Evolutionary conservation across 2,329 filamentous ascomycete genomes (phyloP).

Genomic region (Epichloe gansuensis): DNA sequence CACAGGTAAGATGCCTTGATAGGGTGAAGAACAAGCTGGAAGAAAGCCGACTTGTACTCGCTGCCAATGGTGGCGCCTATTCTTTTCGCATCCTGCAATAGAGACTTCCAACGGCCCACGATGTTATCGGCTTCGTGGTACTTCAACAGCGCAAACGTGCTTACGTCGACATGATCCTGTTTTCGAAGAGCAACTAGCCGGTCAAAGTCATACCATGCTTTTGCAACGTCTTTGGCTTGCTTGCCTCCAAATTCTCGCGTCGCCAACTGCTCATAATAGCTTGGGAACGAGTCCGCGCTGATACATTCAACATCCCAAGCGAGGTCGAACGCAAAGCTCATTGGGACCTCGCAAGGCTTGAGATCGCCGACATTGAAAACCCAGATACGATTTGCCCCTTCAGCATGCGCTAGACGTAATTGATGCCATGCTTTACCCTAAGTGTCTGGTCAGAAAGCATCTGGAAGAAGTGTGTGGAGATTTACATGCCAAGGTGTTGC

Average conservation of each 20-base stretch:
- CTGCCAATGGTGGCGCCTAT: slow-evolving; percentile 30
- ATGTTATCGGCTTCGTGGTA: slow-evolving; percentile 46
- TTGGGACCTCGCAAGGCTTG: slow-evolving; percentile 43
- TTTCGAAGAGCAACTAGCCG: slow-evolving; percentile 38
- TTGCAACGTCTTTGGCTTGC: slow-evolving; percentile 31
- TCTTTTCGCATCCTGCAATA: slow-evolving; percentile 30
- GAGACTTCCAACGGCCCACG: slow-evolving; percentile 36
- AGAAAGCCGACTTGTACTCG: slow-evolving; percentile 38
- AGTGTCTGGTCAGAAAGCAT: neutral
- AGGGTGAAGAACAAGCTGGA: slow-evolving; percentile 48
- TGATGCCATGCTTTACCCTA: slow-evolving; percentile 33
- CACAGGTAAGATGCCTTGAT: slow-evolving; percentile 44
- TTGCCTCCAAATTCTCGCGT: slow-evolving; percentile 36
- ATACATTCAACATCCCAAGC: slow-evolving; percentile 41
- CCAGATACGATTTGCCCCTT: slow-evolving; percentile 41
- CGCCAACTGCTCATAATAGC: slow-evolving; percentile 34
- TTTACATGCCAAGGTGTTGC: slow-evolving; percentile 35
- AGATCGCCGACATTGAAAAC: slow-evolving; percentile 51
- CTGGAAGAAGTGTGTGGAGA: neutral
- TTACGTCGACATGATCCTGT: slow-evolving; percentile 45
- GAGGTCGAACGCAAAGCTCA: slow-evolving; percentile 41
- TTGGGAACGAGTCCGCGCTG: slow-evolving; percentile 23
- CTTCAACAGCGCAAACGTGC: slow-evolving; percentile 44
- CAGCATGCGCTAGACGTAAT: slow-evolving; percentile 38
- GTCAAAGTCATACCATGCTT: slow-evolving; percentile 40